Evolutionary conservation across 2,329 filamentous ascomycete genomes (phyloP).

Genomic region (Neonectria hederae): DNA sequence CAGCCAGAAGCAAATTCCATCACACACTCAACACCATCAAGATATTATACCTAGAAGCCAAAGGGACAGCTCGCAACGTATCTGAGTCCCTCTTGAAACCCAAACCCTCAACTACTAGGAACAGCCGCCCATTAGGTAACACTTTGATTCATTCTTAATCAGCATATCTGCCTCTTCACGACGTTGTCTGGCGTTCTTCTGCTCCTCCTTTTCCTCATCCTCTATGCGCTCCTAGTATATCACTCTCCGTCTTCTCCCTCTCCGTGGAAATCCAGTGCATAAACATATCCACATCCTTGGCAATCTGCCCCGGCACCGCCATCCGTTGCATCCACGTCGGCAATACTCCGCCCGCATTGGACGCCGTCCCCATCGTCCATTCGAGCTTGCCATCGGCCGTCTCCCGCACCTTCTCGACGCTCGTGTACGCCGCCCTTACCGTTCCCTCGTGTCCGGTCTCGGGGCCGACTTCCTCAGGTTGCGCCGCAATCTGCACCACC

Average conservation of each 20-base stretch:
- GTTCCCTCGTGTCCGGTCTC: conserved; percentile 55
- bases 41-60: neutral
- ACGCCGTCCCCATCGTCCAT: conserved; percentile 83
- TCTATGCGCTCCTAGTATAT: conserved; percentile 25
- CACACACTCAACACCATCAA: neutral
- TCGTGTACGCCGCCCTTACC: conserved; percentile 69
- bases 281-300: conserved; percentile 77
- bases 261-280: conserved; percentile 67
- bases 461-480: conserved; percentile 45
- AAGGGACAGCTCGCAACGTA: neutral
- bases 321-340: conserved; percentile 73
- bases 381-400: conserved; percentile 60
- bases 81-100: neutral
- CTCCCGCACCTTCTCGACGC: conserved; percentile 69
- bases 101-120: neutral
- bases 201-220: conserved; percentile 4
- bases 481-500: conserved; percentile 65
- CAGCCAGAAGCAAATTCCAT: neutral
- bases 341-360: conserved; percentile 73
- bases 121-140: neutral
- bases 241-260: conserved; percentile 44
- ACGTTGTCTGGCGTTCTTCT: too few species aligned
- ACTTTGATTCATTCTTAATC: neutral
- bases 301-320: conserved; percentile 69
- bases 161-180: neutral